phyloP scores from a whole-genome alignment of 2,329 filamentous ascomycete species.

The Aureobasidium sp. region DNA sequence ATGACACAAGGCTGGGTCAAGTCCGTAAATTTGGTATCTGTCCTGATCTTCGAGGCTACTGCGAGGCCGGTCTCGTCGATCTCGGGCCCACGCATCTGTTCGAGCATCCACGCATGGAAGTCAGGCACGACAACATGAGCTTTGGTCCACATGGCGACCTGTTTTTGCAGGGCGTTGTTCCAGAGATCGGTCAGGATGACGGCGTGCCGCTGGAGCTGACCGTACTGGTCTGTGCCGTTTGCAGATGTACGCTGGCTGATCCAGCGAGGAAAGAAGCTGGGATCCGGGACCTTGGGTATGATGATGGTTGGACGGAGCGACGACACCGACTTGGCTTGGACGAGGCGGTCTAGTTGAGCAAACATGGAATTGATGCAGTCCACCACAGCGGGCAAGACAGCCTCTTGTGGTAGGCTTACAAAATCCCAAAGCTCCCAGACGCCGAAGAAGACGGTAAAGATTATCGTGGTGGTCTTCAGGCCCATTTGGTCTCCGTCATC shows the following conservation, averaged over 20 bases:
- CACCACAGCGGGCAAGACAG: background rate
- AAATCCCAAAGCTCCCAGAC: constrained; percentile 11
- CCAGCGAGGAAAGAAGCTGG: constrained; percentile 11
- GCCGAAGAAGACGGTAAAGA: constrained; percentile 12
- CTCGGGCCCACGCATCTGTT: constrained; percentile 10
- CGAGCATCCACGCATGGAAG: constrained; percentile 10
- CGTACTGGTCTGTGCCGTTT: constrained; percentile 4
- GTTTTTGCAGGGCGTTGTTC: background rate
- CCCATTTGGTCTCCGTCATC: background rate
- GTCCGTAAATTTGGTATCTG: constrained; percentile 1
- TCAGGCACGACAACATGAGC: constrained; percentile 11
- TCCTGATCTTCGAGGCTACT: background rate
- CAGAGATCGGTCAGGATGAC: constrained; percentile 11
- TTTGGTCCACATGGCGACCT: background rate
- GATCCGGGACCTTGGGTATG: constrained; percentile 12
- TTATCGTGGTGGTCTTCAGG: background rate
- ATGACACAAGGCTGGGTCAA: constrained; percentile 9
- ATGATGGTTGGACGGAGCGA: background rate
- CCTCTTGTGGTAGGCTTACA: background rate
- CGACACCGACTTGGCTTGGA: background rate
- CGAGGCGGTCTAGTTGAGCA: constrained; percentile 9
- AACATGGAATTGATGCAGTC: constrained; percentile 8
- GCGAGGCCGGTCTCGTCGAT: background rate
- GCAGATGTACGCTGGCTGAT: constrained; percentile 1
- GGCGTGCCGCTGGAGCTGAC: constrained; percentile 10